Evolutionary conservation across 75 land plant genomes (phyloP), one percentile per base, ranked within the genome.

Genomic region (Selaginella moellendorffii): DNA sequence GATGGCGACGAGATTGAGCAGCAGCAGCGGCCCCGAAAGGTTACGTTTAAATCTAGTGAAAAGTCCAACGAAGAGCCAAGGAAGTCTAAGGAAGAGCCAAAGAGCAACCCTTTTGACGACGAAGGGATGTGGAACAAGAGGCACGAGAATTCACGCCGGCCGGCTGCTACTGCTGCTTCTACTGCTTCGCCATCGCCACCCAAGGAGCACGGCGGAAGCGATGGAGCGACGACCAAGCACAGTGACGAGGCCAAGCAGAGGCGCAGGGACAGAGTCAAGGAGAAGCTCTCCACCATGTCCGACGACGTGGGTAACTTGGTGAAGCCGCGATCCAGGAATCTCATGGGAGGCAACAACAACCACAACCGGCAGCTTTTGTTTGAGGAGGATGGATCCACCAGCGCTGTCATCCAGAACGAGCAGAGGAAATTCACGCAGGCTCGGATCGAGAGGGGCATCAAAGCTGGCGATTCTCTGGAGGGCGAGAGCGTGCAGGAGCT

Each of bases 401-500:
- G 26, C 26, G 29, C 18, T 12, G 22, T 18, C 1, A 0, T 18
- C 18, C 19, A 9, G 1, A 0, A 20, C 24, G 53, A 20, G 28
- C 62, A 5, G 54, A 29, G 18, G 24, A 61, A 21, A 54, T 21
- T 27, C 53, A 1, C 18, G 65, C 1, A 63, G 51, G 30, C 63
- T 27, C 27, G 27, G 26, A 22, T 30, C 10, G 1, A 70, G 62
- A 24, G 71, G 63, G 52, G 70, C 65, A 29, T 61, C 62, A 26
- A 65, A 60, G 5, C 31, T 26, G 63, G 56, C 28, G 74, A 74
- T 0, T 79, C 74, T 17, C 70, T 74, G 24, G 79, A 78, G 29
- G 66, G 77, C 61, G 75, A 78, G 59, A 68, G 71, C 27, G 71
- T 76, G 0, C 71, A 82, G 58, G 86, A 83, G 53, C 65, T 83